A percentile compares a stretch with the other conserved stretches of the same genome.
phyloP scores from a whole-genome alignment of 2,329 filamentous ascomycete species.

The Neobulgaria alba region DNA sequence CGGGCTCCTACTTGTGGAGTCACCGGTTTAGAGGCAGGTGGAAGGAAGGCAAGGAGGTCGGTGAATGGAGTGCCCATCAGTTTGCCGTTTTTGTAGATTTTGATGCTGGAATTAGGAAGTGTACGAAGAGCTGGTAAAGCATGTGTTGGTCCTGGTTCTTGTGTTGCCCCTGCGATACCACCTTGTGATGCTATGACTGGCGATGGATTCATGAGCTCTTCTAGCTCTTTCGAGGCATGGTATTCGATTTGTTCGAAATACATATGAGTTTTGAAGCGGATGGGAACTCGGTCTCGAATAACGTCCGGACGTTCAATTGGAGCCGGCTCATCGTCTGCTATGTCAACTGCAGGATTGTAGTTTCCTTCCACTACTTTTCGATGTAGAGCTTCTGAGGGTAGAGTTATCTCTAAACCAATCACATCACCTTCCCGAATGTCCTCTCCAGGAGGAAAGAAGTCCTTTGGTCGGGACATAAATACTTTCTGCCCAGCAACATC shows the following conservation, averaged over 20 bases:
- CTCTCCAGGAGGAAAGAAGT: conserved; percentile 73
- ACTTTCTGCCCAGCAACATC: conserved; percentile 88
- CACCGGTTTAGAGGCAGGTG: conserved; percentile 72
- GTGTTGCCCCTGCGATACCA: conserved; percentile 28
- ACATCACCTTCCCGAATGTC: conserved; percentile 85
- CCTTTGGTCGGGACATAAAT: conserved; percentile 86
- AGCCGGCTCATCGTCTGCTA: conserved; percentile 45
- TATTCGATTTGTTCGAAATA: conserved; percentile 94
- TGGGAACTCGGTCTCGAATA: conserved; percentile 89
- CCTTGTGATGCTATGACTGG: conserved; percentile 36
- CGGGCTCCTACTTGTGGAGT: conserved; percentile 60
- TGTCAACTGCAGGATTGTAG: conserved; percentile 79
- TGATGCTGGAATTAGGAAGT: conserved; percentile 76
- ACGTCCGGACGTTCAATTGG: conserved; percentile 62
- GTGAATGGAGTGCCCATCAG: conserved; percentile 82
- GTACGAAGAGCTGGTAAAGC: conserved; percentile 68
- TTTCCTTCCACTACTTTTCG: conserved; percentile 79
- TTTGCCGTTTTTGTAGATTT: conserved; percentile 86
- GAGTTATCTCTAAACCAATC: conserved; percentile 83
- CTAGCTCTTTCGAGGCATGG: conserved; percentile 77
- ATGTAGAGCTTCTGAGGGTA: conserved; percentile 79
- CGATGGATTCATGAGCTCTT: conserved; percentile 70
- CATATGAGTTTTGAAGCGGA: conserved; percentile 85
- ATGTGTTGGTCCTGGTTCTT: conserved; percentile 63
- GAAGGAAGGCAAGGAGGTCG: conserved; percentile 81